These are phyloP conservation scores for Aspergillus sp. DNA, from an alignment of 2,329 filamentous ascomycete genomes.

Conservation along the genomic window DNA sequence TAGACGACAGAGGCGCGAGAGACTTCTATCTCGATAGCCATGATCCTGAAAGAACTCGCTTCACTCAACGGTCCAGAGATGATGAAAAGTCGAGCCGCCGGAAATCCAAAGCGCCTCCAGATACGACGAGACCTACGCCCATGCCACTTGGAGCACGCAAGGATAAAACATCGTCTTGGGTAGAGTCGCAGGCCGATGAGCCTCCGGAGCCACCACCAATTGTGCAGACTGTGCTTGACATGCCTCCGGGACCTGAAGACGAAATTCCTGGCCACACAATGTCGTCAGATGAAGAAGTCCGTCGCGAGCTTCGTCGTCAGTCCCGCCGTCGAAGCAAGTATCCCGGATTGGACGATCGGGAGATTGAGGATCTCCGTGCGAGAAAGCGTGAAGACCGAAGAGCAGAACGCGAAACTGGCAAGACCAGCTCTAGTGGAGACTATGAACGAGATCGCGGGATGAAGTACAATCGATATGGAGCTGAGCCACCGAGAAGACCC, in stretches of 20 bases:
- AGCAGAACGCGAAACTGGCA: constrained; percentile 33
- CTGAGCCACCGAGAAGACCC: constrained; percentile 30
- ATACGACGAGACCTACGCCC: constrained; percentile 24
- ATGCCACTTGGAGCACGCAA: constrained; percentile 38
- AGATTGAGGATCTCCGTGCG: constrained; percentile 39
- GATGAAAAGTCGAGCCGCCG: constrained; percentile 35
- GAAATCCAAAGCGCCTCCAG: constrained; percentile 31
- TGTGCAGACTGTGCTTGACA: constrained; percentile 47
- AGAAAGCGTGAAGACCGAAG: constrained; percentile 31
- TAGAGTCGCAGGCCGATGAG: constrained; percentile 48
- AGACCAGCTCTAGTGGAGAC: constrained; percentile 44
- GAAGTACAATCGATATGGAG: constrained; percentile 30
- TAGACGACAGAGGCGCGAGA: constrained; percentile 28
- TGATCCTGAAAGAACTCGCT: constrained; percentile 27
- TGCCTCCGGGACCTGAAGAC: constrained; percentile 31
- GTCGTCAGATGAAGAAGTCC: constrained; percentile 45
- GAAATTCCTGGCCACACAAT: constrained; percentile 35
- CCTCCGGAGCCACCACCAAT: constrained; percentile 50
- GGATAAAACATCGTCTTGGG: constrained; percentile 53
- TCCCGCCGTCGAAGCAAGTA: constrained; percentile 43
- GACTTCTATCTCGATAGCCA: constrained; percentile 29
- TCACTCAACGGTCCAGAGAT: constrained; percentile 34
- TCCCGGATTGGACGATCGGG: constrained; percentile 39
- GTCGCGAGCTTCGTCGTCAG: constrained; percentile 38
- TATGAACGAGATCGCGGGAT: constrained; percentile 38